Evolutionary conservation across 176 grass and related monocot species (phyloP), one percentile per base, ranked within the genome.

Genomic region (Alopecurus myosuroides): DNA sequence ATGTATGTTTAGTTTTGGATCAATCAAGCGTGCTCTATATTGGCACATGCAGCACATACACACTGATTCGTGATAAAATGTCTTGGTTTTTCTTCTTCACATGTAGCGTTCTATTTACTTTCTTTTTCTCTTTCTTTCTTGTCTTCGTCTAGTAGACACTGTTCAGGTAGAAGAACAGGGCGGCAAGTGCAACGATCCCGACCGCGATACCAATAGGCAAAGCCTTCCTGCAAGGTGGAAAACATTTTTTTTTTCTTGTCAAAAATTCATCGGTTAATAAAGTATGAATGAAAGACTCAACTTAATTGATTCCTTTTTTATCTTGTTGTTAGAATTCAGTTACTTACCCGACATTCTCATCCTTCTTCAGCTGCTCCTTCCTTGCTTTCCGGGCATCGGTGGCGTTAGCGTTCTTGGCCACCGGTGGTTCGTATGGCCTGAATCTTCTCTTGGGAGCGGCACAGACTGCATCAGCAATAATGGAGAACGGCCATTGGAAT

Each of bases 401-500:
- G 58, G 83, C 22, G 53, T 99, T 99, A 2, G 88, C 75, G 8
- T 90, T 85, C 91, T 92, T 99, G 30, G 74, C 22, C 37, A 94
- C 89, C 46, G 85, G 81, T 34, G 93, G 97, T 58, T 94, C 39
- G 45, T 96, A 94, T 0, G 88, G 0, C 86, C 39, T 92, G 81
- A 99, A 99, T 77, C 93, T 92, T 72, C 97, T 89, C 84, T 99
- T 99, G 8, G 93, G 97, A 60, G 91, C 93, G 78, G 93, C 93
- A 80, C 97, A 99, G 7, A 99, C 97, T 99, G 88, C 66, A 65
- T 44, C 50, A 89, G 3, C 18, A 42, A 61, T 52, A 42, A 61
- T 52, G 77, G 3, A 78, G 30, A 63, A 15, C 4, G 74, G 26
- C 60, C 5, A 4, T 51, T 52, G 11, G 35, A 60, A 14, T 9